Evolutionary conservation across 495 filamentous ascomycete genomes (phyloP).

Genomic region (Pseudoneurospora amorphoporcata): DNA sequence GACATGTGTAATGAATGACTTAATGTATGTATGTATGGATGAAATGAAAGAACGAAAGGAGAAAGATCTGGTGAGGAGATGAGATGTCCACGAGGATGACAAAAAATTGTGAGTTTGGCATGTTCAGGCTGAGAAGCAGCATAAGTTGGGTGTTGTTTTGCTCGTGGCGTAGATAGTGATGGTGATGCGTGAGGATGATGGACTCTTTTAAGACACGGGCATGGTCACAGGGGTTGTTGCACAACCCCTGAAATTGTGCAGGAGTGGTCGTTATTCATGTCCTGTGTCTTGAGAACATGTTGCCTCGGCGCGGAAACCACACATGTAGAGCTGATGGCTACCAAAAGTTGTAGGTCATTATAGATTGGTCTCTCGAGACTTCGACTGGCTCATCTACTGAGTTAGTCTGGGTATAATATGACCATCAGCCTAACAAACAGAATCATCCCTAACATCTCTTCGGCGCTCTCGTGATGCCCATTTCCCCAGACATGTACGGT

Average conservation of each 20-base stretch:
- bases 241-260: neutral
- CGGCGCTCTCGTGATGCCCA: neutral
- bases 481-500: neutral
- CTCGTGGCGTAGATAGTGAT: neutral
- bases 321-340: neutral
- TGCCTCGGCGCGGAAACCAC: neutral
- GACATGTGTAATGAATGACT: neutral
- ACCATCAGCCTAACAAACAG: neutral
- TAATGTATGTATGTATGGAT: neutral
- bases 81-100: neutral
- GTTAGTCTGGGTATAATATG: neutral
- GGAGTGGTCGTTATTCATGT: neutral
- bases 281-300: neutral
- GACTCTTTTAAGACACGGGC: neutral
- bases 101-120: neutral
- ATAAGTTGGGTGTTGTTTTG: neutral
- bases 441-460: conserved; percentile 2
- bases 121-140: neutral
- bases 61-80: neutral
- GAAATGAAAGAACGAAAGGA: neutral
- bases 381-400: neutral
- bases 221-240: neutral
- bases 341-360: neutral
- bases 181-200: neutral
- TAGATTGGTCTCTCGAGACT: neutral